Percentiles rank a stretch among this genome's conserved stretches.
phyloP scores from a whole-genome alignment of 768 basidiomycete genomes.

The Lactarius vividus region DNA sequence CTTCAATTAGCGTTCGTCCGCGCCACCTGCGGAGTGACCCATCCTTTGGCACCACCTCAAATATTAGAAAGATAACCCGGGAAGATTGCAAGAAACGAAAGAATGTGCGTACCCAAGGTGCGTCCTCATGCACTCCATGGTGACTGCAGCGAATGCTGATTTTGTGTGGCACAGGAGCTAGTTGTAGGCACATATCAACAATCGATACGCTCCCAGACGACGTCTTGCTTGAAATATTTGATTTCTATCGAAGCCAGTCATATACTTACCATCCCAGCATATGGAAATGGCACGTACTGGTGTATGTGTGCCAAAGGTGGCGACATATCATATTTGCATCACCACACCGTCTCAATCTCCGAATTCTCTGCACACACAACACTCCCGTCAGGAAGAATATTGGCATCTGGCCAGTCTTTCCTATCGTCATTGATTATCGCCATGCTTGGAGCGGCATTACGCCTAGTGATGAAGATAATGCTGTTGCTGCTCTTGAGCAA shows the following conservation, averaged over 20 bases:
- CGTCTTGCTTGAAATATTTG: background rate
- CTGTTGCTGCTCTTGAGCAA: background rate
- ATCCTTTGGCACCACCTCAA: background rate
- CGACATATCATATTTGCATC: background rate
- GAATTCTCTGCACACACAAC: background rate
- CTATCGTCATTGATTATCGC: background rate
- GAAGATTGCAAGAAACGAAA: background rate
- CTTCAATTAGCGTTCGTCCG: background rate
- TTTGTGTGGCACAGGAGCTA: background rate
- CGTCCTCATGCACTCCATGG: background rate
- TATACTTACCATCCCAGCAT: too few relatives aligned
- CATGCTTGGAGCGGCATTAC: background rate
- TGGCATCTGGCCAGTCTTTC: background rate
- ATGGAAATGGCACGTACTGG: background rate
- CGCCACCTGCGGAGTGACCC: background rate
- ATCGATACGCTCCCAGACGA: background rate
- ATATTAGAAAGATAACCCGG: background rate
- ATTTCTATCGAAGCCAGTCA: background rate
- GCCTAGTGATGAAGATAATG: background rate
- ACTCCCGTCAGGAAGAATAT: background rate
- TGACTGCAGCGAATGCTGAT: background rate
- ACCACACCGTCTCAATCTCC: background rate
- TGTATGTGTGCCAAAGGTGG: conserved; percentile 1
- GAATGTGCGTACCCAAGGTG: background rate
- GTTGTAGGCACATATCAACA: background rate